A percentile compares a stretch with the other conserved stretches of the same genome.
These are phyloP conservation scores for Chaetomiaceae sp. DNA, from an alignment of 2,329 filamentous ascomycete genomes.

Conservation along the genomic window DNA sequence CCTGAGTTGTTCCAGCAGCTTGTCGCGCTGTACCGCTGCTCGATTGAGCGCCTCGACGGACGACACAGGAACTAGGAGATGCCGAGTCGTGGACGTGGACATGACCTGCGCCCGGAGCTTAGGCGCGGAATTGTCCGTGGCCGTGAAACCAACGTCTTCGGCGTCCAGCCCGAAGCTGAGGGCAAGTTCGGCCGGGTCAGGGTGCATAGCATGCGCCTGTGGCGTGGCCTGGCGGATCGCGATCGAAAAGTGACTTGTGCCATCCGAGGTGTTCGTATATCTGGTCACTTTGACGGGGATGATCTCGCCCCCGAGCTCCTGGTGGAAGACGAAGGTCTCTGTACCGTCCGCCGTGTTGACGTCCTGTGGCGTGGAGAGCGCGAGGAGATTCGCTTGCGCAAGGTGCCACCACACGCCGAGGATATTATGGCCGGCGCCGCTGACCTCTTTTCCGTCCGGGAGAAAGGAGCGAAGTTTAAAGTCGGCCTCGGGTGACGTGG, in stretches of 20 bases:
- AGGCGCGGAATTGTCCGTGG: not conserved
- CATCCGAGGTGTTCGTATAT: not conserved
- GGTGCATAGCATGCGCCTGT: not conserved
- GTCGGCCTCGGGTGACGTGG: not conserved
- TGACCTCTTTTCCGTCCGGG: slow-evolving; percentile 8
- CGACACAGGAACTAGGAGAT: slow-evolving; percentile 7
- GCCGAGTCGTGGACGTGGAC: slow-evolving; percentile 11
- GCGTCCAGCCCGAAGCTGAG: not conserved
- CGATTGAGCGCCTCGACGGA: slow-evolving; percentile 3
- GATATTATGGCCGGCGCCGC: slow-evolving; percentile 11
- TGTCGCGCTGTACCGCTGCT: not conserved
- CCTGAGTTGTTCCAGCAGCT: slow-evolving; percentile 1
- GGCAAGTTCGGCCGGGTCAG: not conserved
- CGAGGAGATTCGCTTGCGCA: slow-evolving; percentile 1
- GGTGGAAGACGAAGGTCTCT: not conserved
- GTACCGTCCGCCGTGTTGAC: not conserved
- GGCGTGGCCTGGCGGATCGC: not conserved
- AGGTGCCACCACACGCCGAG: slow-evolving; percentile 13
- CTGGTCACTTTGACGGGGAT: not conserved
- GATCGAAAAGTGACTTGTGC: not conserved
- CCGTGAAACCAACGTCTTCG: not conserved
- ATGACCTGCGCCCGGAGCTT: not conserved
- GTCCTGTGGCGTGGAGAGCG: slow-evolving; percentile 2
- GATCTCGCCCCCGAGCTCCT: not conserved
- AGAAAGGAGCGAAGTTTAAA: slow-evolving; percentile 13